Evolutionary conservation across 805 yeast genomes (phyloP), one percentile per base, ranked within the genome.

Genomic region (Candida maris): DNA sequence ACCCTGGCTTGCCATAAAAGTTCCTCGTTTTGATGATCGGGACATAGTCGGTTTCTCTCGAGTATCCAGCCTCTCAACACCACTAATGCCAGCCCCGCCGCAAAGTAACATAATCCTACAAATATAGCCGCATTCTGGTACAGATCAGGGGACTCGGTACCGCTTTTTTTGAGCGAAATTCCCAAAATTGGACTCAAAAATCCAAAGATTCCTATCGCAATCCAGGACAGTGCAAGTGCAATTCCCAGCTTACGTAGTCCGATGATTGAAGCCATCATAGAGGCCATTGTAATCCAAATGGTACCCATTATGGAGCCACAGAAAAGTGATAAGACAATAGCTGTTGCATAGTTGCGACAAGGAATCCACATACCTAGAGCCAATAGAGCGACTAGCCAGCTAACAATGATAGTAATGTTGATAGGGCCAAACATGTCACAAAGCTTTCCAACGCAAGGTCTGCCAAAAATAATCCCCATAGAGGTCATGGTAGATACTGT

Each of bases 161-260:
- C 70, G 16, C 49, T 44, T 13, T 41, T 41, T 39, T 75, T 75
- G 31, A 79, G 60, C 8, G 69, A 57, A 13, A 77, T 64, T 5
- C 85, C 85, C 41, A 80, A 70, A 16, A 79, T 68, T 1, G 85
- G 85, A 1, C 85, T 70, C 1, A 67, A 71, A n/a, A 75, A 54
- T 2, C 77, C 76, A 21, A 73, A 61, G 0, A 60, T 39, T 6
- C 81, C 85, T 30, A 71, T 49, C 23, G 68, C 56, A 10, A 68
- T 47, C 84, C 83, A 79, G 18, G 59, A 43, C 5, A 52, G 36
- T 4, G 71, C 45, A 73, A 75, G 65, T 14, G 76, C 71, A 13
- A 74, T 70, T 30, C 71, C 71, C 50, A 78, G 55, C 44, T 71
- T 75, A 25, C 65, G 54, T 20, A 79, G 53, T 0, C 86, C 86